Evolutionary conservation across 495 filamentous ascomycete species (phyloP).

Genomic region (Penicillium manginii): DNA sequence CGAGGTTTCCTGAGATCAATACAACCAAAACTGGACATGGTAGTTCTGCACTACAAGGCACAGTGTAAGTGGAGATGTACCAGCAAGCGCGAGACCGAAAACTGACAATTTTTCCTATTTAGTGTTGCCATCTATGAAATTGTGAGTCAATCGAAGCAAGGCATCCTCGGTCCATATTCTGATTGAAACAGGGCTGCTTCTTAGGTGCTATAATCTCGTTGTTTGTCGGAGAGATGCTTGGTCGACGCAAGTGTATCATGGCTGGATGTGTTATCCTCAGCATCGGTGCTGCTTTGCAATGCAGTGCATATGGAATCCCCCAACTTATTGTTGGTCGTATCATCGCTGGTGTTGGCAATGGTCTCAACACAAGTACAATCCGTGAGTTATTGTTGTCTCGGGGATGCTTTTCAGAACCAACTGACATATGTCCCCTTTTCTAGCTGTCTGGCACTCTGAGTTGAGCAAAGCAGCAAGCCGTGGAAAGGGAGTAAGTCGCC

Average conservation of each 20-base stretch:
- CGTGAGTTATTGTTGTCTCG: conserved; percentile 28
- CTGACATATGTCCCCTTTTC: neutral
- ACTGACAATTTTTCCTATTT: neutral
- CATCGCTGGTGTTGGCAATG: conserved; percentile 52
- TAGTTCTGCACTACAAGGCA: conserved; percentile 41
- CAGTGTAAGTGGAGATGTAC: conserved; percentile 28
- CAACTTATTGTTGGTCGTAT: conserved; percentile 57
- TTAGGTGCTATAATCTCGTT: conserved; percentile 57
- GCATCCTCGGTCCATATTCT: conserved; percentile 25
- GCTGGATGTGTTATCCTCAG: conserved; percentile 56
- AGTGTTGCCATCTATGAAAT: conserved; percentile 45
- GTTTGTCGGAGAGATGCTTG: conserved; percentile 55
- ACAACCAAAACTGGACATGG: conserved; percentile 34
- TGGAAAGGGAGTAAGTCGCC: conserved; percentile 59
- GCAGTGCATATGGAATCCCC: conserved; percentile 50
- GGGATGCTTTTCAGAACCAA: neutral
- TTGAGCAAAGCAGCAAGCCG: conserved; percentile 63
- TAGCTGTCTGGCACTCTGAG: conserved; percentile 58
- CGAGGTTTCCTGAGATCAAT: conserved; percentile 38
- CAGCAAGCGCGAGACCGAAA: neutral
- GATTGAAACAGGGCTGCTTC: conserved; percentile 51
- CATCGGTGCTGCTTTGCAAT: conserved; percentile 60
- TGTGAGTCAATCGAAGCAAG: conserved; percentile 17
- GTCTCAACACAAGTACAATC: conserved; percentile 52
- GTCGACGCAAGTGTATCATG: conserved; percentile 58